Evolutionary conservation across 2,329 filamentous ascomycete genomes (phyloP).

Genomic region (Apiospora pterosperma): DNA sequence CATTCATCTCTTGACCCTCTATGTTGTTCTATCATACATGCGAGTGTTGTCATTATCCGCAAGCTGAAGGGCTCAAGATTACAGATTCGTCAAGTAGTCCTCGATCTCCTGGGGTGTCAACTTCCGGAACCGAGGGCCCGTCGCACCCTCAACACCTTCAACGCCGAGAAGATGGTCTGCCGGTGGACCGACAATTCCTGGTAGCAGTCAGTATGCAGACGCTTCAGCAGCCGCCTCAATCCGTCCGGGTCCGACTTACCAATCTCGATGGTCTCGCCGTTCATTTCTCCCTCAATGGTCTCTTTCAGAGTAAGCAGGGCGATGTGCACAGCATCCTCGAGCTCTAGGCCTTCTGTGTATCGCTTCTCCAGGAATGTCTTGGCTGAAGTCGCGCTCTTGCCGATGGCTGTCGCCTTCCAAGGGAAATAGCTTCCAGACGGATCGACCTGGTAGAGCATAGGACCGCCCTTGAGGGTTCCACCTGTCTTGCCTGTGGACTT

Average conservation of each 20-base stretch:
- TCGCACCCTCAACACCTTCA: slow-evolving; percentile 81
- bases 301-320: slow-evolving; percentile 96
- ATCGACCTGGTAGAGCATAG: slow-evolving; percentile 97
- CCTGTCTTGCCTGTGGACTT: slow-evolving; percentile 83
- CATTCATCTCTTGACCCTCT: slow-evolving; percentile 33
- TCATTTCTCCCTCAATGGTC: slow-evolving; percentile 99
- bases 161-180: slow-evolving; percentile 90
- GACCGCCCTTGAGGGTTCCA: slow-evolving; percentile 90
- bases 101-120: slow-evolving; percentile 97
- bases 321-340: slow-evolving; percentile 98
- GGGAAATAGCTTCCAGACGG: slow-evolving; percentile 99
- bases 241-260: slow-evolving; percentile 50
- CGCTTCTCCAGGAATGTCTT: slow-evolving; percentile 99
- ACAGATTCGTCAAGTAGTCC: slow-evolving; percentile 98
- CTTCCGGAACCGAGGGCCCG: slow-evolving; percentile 87
- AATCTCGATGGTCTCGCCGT: slow-evolving; percentile 96
- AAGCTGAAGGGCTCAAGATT: slow-evolving; percentile 31
- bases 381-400: slow-evolving; percentile 95
- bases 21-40: slow-evolving; percentile 48
- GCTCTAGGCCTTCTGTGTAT: slow-evolving; percentile 93
- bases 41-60: slow-evolving; percentile 16
- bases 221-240: not conserved
- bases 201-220: slow-evolving; percentile 20
- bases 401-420: slow-evolving; percentile 98
- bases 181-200: slow-evolving; percentile 91